Conservation (phyloP, 1,139 yeast species). For the Geotrichum europaeum region DNA sequence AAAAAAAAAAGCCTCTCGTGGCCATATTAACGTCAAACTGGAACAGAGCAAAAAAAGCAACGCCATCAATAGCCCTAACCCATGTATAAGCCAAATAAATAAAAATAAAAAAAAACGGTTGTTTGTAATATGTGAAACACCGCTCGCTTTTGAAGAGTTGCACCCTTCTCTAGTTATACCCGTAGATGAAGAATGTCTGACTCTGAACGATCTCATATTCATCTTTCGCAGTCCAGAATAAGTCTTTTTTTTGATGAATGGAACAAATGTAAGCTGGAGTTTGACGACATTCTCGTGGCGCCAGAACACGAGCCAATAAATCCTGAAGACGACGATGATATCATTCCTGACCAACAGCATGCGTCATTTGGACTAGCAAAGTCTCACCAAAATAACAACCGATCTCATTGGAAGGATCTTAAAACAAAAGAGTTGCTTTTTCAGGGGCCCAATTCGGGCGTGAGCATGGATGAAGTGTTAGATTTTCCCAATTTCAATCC, state of each 20-base stretch:
- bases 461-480: conserved; percentile 15
- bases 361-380: conserved; percentile 26
- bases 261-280: conserved; percentile 32
- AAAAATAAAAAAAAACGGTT: neutral
- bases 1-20: neutral
- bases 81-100: neutral
- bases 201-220: conserved; percentile 35
- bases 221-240: conserved; percentile 30
- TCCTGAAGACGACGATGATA: conserved; percentile 35
- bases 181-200: conserved; percentile 25
- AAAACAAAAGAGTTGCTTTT: conserved; percentile 27
- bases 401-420: conserved; percentile 35
- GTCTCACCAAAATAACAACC: conserved; percentile 20
- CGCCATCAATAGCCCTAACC: neutral
- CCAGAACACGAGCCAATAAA: conserved; percentile 32
- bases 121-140: neutral
- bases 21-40: neutral
- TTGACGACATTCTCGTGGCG: conserved; percentile 33
- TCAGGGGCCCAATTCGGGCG: conserved; percentile 20
- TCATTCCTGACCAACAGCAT: conserved; percentile 29
- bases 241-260: conserved; percentile 34
- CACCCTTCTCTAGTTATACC: conserved; percentile 10
- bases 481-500: conserved; percentile 10
- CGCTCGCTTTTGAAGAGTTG: neutral
- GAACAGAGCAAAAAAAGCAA: neutral